phyloP scores from a whole-genome alignment of 306 rosid genomes.

The Nissolia schottii region DNA sequence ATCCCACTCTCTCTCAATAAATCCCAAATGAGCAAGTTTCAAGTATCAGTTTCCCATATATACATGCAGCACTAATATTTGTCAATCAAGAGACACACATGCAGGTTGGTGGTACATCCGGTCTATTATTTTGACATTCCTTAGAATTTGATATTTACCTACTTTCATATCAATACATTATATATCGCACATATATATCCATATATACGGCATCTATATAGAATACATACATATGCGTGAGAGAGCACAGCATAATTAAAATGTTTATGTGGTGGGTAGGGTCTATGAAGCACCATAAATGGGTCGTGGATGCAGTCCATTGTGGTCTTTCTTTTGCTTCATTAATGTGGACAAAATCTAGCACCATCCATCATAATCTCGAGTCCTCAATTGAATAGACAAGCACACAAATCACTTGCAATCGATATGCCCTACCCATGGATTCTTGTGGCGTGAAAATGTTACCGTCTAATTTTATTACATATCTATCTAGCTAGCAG shows the following conservation, averaged over 20 bases:
- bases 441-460: not conserved
- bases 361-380: slow-evolving; percentile 55
- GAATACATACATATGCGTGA: not conserved
- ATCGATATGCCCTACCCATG: not conserved
- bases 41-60: too few relatives aligned
- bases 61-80: too few relatives aligned
- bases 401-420: not conserved
- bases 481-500: too few relatives aligned
- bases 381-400: slow-evolving; percentile 34
- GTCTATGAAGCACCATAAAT: slow-evolving; percentile 35
- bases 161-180: too few relatives aligned
- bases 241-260: not conserved
- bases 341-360: slow-evolving; percentile 65
- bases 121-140: too few relatives aligned
- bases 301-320: slow-evolving; percentile 3
- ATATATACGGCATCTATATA: too few relatives aligned
- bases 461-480: not conserved
- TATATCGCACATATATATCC: too few relatives aligned
- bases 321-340: slow-evolving; percentile 28
- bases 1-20: too few relatives aligned
- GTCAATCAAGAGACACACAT: too few relatives aligned
- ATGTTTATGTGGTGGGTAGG: slow-evolving; percentile 38
- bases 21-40: too few relatives aligned
- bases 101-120: too few relatives aligned
- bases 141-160: too few relatives aligned